These are phyloP conservation scores for Camelina sativa DNA, from an alignment of 345 rosid genomes.

Conservation along the genomic window DNA sequence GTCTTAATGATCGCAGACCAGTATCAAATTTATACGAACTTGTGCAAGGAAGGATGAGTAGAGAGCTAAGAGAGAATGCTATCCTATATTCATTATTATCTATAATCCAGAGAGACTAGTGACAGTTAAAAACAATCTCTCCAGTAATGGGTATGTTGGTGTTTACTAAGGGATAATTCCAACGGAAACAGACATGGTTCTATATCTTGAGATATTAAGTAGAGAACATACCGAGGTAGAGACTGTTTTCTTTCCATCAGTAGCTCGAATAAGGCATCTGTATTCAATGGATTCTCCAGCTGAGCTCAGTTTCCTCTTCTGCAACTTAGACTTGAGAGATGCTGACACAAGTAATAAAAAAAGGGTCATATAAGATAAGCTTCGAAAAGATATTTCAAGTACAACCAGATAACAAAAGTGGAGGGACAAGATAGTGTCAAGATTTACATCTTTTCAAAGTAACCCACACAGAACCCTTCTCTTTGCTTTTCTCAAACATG, in stretches of 20 bases:
- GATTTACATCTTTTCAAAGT: constrained; percentile 84
- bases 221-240: constrained; percentile 71
- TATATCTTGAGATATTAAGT: constrained; percentile 1
- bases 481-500: constrained; percentile 86
- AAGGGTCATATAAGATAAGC: neutral
- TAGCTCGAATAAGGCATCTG: constrained; percentile 90
- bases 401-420: constrained; percentile 1
- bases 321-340: constrained; percentile 78
- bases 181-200: constrained; percentile 5
- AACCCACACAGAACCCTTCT: constrained; percentile 89
- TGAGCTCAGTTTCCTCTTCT: constrained; percentile 69
- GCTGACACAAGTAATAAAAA: constrained; percentile 47
- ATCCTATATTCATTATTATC: neutral
- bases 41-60: neutral
- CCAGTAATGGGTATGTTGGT: neutral
- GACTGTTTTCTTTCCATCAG: constrained; percentile 76
- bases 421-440: neutral
- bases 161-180: neutral
- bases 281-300: constrained; percentile 70
- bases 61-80: constrained; percentile 12
- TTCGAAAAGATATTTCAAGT: neutral
- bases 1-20: neutral
- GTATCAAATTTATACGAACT: neutral
- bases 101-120: neutral
- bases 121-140: neutral